Base-by-base conservation (phyloP, 495 filamentous ascomycete genomes). In the Aspergillus mulundensis region DNA sequence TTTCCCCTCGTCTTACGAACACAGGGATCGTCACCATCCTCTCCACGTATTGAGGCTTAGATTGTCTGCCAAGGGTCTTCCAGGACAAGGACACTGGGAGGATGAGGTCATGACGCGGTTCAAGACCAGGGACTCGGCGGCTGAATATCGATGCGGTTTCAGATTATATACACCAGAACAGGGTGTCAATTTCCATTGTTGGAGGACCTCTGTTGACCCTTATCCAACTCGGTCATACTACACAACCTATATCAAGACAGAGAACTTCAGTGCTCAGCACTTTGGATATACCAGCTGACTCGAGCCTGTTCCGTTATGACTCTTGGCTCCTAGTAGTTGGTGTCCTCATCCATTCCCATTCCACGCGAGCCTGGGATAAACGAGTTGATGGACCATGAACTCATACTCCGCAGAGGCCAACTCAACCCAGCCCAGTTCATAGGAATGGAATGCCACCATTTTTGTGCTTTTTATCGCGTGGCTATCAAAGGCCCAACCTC, bases 51-150 rank as follows among this genome's bases (percentile, higher is more conserved):
- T 39, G 12, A 40, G 24, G 45, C 16, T 43, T 50, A 50, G 47
- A 21, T 5, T 16, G 14, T 12, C 25, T 49, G 47, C 47, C 30
- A 50, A 38, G 47, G 47, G 47, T 21, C 16, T 50, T 38, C 16
- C 18, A 36, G 8, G 7, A 50, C 16, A 23, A 38, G 43, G 15
- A 30, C 18, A 20, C 36, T 41, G 11, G 2, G 16, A 39, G 15
- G 23, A 50, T 50, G 54, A 56, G 39, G 54, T 50, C 54, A 56
- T 56, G 36, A 20, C 23, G 41, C 8, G 16, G 14, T 30, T n/a
- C 5, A 23, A 46, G 23, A n/a, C 21, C 12, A 15, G 12, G 21
- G n/a, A 30, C 21, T 46, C 23, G 14, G 12, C 14, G 21, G 14
- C 43, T 16, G 21, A 10, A 36, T 36, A 23, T 16, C 20, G 43